A percentile compares a stretch with the other conserved stretches of the same genome.
phyloP scores from a whole-genome alignment of 1,284 basidiomycete genomes.

The Irpex sp. region DNA sequence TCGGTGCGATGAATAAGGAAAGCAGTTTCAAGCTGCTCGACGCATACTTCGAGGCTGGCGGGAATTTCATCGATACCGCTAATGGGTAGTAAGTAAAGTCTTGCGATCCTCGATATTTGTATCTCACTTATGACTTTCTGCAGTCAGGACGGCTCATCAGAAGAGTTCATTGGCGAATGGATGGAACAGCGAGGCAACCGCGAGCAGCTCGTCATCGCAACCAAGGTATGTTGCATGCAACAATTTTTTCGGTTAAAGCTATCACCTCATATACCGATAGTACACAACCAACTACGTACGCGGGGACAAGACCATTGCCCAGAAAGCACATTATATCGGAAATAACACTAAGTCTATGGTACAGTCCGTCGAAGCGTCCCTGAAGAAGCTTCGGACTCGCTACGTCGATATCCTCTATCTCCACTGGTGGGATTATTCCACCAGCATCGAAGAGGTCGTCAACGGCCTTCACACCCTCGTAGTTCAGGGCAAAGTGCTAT shows the following conservation, averaged over 20 bases:
- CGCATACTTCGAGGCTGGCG: conserved; percentile 42
- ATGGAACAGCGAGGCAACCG: conserved; percentile 17
- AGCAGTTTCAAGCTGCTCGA: conserved; percentile 43
- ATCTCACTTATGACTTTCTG: background rate
- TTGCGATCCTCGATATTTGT: background rate
- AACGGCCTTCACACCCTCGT: conserved; percentile 44
- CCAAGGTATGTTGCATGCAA: conserved; percentile 9
- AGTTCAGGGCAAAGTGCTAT: conserved; percentile 39
- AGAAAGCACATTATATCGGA: conserved; percentile 31
- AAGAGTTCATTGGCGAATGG: conserved; percentile 18
- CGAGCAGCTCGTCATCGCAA: conserved; percentile 14
- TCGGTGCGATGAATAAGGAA: conserved; percentile 35
- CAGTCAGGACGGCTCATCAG: conserved; percentile 17
- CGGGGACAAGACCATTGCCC: conserved; percentile 15
- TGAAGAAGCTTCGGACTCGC: conserved; percentile 41
- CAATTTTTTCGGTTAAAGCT: background rate
- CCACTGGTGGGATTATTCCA: conserved; percentile 42
- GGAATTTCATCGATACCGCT: conserved; percentile 57
- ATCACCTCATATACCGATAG: background rate
- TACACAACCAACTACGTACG: conserved; percentile 18
- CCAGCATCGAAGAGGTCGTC: conserved; percentile 47
- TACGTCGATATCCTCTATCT: conserved; percentile 43
- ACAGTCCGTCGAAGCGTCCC: conserved; percentile 30
- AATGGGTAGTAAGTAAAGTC: conserved; percentile 39
- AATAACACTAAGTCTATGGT: conserved; percentile 34